Conservation (phyloP, 371 early-diverging fungal species). For the Mortierella sp. region DNA sequence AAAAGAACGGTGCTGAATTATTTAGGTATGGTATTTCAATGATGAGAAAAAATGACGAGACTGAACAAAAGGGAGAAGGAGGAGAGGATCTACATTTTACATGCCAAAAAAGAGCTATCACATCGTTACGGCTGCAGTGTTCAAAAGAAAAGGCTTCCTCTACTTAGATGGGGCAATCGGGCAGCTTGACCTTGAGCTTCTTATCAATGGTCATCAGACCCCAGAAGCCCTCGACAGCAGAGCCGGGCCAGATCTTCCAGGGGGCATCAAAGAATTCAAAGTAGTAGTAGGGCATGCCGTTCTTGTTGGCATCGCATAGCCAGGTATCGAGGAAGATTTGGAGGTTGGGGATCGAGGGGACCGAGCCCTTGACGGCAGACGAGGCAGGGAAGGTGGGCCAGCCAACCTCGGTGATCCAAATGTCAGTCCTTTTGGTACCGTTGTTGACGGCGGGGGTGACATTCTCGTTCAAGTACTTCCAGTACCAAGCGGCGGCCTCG, state of each 20-base stretch:
- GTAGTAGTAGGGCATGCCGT: conserved; percentile 70
- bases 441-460: conserved; percentile 27
- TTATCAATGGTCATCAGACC: conserved; percentile 65
- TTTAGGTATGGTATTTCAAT: not conserved
- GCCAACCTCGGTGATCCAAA: conserved; percentile 75
- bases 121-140: too few relatives aligned
- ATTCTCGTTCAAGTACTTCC: conserved; percentile 59
- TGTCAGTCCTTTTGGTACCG: conserved; percentile 21
- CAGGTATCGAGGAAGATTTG: conserved; percentile 64
- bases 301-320: conserved; percentile 69
- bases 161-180: conserved; percentile 58
- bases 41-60: conserved; percentile 3
- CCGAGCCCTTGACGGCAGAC: conserved; percentile 34
- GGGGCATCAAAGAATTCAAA: conserved; percentile 80
- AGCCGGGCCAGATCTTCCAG: conserved; percentile 74
- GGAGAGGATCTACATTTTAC: not conserved
- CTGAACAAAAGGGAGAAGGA: not conserved
- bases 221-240: conserved; percentile 74
- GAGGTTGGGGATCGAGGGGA: conserved; percentile 67
- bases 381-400: conserved; percentile 71
- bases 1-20: too few relatives aligned
- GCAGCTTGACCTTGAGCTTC: conserved; percentile 60
- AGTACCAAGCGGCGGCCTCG: conserved; percentile 67
- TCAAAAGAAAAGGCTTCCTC: not conserved
- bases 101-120: not conserved